Base-by-base conservation (phyloP, 495 filamentous ascomycete species). In the Penicillium mononematosum region DNA sequence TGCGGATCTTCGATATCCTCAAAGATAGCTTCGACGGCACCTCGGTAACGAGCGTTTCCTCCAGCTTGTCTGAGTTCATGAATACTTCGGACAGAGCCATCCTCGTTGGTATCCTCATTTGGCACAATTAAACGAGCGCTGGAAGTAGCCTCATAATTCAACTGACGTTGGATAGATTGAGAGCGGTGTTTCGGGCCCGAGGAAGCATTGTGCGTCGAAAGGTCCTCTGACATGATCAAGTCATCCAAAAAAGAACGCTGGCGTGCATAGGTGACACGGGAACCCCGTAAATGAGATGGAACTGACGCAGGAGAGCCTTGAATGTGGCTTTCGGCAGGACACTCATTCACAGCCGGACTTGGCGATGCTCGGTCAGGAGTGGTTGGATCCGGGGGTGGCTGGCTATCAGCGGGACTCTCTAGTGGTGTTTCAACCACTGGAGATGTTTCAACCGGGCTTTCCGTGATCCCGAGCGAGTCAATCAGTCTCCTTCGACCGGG, bases 1-100 rank as follows among this genome's bases (percentile, higher is more conserved):
- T 70, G 54, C 6, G 80, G 73, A 39, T 81, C 76, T 49, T 89
- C 85, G 58, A 98, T 88, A 56, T 95, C 89, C 55, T 95, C 91
- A 56, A 96, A 79, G 10, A 96, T 77, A 48, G 90, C 85, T 62
- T 93, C 89, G 50, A 95, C 80, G 47, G 91, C 88, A 60, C 90
- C 85, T 7, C 86, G 73, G 55, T 95, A 92, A 19, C 91, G 87
- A 47, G 85, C 86, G 68, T 92, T 95, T 22, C 86, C 85, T 8
- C 94, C 94, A 39, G 91, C 86, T 60, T 91, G 88, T 58, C 92
- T 82, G 43, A 98, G 78, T 68, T 98, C 94, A 65, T 98, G 92
- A 34, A 97, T 88, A 59, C 86, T 94, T 47, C 88, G 84, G 55
- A 96, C 86, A 49, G 82, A 75, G 14, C 78, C 80, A 43, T 78